phyloP scores from a whole-genome alignment of 495 filamentous ascomycete species.

The Aspergillus ellipticus region DNA sequence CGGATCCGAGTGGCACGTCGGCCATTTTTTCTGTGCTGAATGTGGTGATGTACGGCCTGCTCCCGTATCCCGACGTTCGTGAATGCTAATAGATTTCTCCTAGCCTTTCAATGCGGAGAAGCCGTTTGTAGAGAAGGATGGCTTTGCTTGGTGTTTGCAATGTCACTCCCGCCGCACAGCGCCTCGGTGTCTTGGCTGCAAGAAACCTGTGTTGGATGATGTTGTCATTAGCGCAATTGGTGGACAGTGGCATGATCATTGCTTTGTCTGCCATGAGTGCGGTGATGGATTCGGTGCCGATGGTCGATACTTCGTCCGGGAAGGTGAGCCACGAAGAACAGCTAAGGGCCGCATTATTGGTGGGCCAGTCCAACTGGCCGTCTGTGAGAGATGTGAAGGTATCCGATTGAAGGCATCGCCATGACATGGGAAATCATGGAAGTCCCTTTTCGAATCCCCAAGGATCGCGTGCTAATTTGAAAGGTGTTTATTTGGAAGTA shows the following conservation, averaged over 20 bases:
- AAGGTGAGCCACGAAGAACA: slow-evolving; percentile 50
- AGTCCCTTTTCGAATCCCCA: neutral
- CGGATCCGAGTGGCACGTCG: slow-evolving; percentile 92
- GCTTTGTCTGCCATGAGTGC: slow-evolving; percentile 81
- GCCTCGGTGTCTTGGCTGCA: slow-evolving; percentile 82
- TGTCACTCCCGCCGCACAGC: slow-evolving; percentile 91
- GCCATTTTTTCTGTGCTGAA: slow-evolving; percentile 99
- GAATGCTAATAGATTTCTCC: slow-evolving; percentile 9
- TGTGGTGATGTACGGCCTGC: slow-evolving; percentile 71
- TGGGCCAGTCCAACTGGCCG: slow-evolving; percentile 46
- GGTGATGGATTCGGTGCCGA: slow-evolving; percentile 55
- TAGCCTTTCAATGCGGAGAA: slow-evolving; percentile 73
- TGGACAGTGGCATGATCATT: slow-evolving; percentile 88
- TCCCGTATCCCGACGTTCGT: neutral
- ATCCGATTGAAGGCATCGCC: slow-evolving; percentile 55
- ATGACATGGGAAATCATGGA: neutral
- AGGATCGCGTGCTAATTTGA: neutral
- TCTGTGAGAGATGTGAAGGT: slow-evolving; percentile 64
- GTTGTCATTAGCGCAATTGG: slow-evolving; percentile 83
- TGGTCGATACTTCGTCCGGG: slow-evolving; percentile 61
- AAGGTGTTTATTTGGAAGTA: too few relatives aligned
- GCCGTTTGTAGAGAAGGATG: slow-evolving; percentile 95
- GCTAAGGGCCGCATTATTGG: slow-evolving; percentile 48
- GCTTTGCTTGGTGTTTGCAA: slow-evolving; percentile 95
- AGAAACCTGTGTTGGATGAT: slow-evolving; percentile 78